Evolutionary conservation across 2,329 filamentous ascomycete genomes (phyloP).

Genomic region (Fusarium camptoceras): DNA sequence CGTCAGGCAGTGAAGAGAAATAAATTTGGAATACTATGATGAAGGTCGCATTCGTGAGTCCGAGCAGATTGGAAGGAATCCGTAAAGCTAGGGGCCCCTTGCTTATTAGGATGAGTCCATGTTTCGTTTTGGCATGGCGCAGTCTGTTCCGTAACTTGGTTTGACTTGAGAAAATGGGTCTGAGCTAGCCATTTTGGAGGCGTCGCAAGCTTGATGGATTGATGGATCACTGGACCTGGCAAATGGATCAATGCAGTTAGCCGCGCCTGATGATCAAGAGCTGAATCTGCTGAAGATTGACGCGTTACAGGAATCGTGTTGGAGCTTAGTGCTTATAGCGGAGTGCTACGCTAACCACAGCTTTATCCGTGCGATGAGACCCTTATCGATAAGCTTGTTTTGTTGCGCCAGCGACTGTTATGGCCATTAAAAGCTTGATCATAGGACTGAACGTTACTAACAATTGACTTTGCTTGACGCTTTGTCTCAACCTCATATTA

Average conservation of each 20-base stretch:
- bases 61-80: not conserved
- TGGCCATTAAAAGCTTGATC: not conserved
- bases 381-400: slow-evolving; percentile 10
- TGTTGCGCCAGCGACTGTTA: not conserved
- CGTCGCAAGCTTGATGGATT: not conserved
- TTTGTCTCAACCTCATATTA: not conserved
- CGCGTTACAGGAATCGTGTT: not conserved
- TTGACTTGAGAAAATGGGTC: not conserved
- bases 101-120: not conserved
- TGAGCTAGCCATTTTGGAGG: not conserved
- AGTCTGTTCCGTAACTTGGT: not conserved
- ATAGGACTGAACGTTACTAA: not conserved
- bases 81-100: not conserved
- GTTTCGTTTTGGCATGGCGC: not conserved
- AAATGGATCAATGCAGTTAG: not conserved
- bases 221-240: not conserved
- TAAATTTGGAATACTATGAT: not conserved
- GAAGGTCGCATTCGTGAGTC: slow-evolving; percentile 1
- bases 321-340: slow-evolving; percentile 19
- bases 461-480: not conserved
- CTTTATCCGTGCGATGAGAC: not conserved
- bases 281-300: not conserved
- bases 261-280: not conserved
- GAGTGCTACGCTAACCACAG: not conserved
- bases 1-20: not conserved